phyloP scores from a whole-genome alignment of 2,329 filamentous ascomycete genomes.

The Hypoxylon sp. region DNA sequence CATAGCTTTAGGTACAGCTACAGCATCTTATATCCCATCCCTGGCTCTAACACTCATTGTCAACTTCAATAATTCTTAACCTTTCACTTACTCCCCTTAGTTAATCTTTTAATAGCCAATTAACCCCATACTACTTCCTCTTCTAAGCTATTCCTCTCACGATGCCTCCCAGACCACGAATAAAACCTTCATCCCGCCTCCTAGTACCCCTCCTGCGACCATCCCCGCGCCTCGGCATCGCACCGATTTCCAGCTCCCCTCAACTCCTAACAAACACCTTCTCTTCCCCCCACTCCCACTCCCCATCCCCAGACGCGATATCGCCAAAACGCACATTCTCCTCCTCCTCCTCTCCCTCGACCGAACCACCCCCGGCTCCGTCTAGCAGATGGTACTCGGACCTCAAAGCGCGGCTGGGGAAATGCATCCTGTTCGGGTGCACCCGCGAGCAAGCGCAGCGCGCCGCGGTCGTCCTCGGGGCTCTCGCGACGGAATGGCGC shows the following conservation, averaged over 20 bases:
- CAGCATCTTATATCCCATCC: too few relatives aligned
- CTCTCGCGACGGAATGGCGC: slow-evolving; percentile 71
- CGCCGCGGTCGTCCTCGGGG: slow-evolving; percentile 66
- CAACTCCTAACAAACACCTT: not conserved
- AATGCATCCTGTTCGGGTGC: slow-evolving; percentile 79
- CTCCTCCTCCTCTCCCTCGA: not conserved
- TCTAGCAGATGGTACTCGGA: slow-evolving; percentile 71
- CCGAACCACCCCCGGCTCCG: slow-evolving; percentile 46
- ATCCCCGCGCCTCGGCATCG: slow-evolving; percentile 23
- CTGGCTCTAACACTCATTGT: too few relatives aligned
- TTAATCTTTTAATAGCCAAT: slow-evolving; percentile 2
- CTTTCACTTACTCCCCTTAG: not conserved
- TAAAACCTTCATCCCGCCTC: too few relatives aligned
- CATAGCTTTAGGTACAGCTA: not conserved
- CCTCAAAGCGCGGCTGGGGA: slow-evolving; percentile 72
- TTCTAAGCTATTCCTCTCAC: slow-evolving; percentile 1
- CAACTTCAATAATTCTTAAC: too few relatives aligned
- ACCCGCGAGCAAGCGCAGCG: slow-evolving; percentile 63
- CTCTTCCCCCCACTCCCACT: too few relatives aligned
- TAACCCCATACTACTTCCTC: not conserved
- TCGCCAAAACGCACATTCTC: slow-evolving; percentile 5
- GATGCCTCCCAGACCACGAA: slow-evolving; percentile 42
- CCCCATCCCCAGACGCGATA: too few relatives aligned
- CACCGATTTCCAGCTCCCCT: slow-evolving; percentile 12
- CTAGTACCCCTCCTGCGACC: not conserved